Evolutionary conservation across 331 rosid species (phyloP).

Genomic region (Erythrophleum ivorense): DNA sequence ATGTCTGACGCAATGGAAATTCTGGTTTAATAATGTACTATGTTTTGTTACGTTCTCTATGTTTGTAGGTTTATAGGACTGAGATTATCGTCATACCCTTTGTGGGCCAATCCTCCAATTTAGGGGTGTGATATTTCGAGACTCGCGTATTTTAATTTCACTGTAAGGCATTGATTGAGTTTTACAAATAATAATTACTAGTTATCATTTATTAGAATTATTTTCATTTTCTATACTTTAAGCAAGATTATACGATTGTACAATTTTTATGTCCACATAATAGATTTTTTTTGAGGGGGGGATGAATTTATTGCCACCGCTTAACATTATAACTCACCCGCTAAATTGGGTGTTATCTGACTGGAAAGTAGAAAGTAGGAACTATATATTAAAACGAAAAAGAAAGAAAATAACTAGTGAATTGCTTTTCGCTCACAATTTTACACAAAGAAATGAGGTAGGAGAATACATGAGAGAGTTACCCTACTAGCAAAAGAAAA

Average conservation of each 20-base stretch:
- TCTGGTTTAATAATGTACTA: too few relatives aligned
- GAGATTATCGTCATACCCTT: too few relatives aligned
- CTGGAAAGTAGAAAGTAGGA: background rate
- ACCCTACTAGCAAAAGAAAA: background rate
- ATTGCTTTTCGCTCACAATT: background rate
- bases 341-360: background rate
- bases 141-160: background rate
- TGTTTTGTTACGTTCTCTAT: too few relatives aligned
- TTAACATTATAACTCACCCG: background rate
- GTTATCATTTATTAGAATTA: background rate
- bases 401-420: background rate
- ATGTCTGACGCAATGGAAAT: too few relatives aligned
- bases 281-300: background rate
- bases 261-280: background rate
- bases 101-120: too few relatives aligned
- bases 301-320: background rate
- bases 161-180: background rate
- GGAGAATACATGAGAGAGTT: background rate
- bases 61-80: too few relatives aligned
- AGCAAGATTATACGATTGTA: background rate
- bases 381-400: background rate
- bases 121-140: too few relatives aligned
- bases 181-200: background rate
- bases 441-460: background rate
- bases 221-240: background rate